Evolutionary conservation across 2,329 filamentous ascomycete genomes (phyloP).

Genomic region (Colletotrichum chlorophyti): DNA sequence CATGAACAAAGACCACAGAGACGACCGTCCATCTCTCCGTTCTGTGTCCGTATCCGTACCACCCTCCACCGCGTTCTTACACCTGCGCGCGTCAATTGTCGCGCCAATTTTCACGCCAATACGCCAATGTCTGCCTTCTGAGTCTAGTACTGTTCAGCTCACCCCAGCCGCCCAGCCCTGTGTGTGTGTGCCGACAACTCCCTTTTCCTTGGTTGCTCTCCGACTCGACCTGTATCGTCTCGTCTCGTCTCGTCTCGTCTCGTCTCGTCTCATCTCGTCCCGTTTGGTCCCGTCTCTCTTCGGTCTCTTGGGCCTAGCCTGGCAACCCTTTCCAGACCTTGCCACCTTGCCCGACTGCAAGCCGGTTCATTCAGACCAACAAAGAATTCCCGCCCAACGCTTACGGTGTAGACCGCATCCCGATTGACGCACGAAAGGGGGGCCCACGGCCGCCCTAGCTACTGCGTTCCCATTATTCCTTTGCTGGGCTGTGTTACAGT

Average conservation of each 20-base stretch:
- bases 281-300: too few relatives aligned
- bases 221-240: not conserved
- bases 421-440: slow-evolving; percentile 10
- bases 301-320: too few relatives aligned
- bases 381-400: not conserved
- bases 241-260: too few relatives aligned
- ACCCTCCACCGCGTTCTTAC: too few relatives aligned
- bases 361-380: too few relatives aligned
- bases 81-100: too few relatives aligned
- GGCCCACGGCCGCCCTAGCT: slow-evolving; percentile 15
- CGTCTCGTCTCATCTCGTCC: not conserved
- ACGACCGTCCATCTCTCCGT: slow-evolving; percentile 51
- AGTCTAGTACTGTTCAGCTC: not conserved
- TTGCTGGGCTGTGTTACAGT: slow-evolving; percentile 11
- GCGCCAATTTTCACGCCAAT: too few relatives aligned
- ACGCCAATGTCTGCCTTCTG: too few relatives aligned
- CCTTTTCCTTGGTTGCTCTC: not conserved
- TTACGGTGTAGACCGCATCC: not conserved
- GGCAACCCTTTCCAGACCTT: too few relatives aligned
- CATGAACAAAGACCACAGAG: slow-evolving; percentile 42
- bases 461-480: slow-evolving; percentile 15
- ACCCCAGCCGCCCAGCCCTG: too few relatives aligned
- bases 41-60: slow-evolving; percentile 48
- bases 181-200: not conserved
- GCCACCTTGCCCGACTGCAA: too few relatives aligned